phyloP scores from a whole-genome alignment of 2,329 filamentous ascomycete genomes.

The Magnaporthales sp. region DNA sequence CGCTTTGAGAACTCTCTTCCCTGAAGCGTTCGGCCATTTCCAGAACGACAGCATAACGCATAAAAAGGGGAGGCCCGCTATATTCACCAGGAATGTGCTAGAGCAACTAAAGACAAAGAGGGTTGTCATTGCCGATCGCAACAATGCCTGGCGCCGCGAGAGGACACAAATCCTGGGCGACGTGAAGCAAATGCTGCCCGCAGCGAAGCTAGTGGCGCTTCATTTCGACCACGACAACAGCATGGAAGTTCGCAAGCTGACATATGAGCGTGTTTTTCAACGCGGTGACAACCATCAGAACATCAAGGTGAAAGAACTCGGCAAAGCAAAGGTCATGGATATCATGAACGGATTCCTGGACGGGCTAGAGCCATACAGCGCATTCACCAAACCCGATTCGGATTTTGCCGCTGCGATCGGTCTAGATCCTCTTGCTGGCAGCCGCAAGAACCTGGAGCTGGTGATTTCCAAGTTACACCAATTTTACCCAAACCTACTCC shows the following conservation, averaged over 20 bases:
- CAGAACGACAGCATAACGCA: conserved; percentile 90
- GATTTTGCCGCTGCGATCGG: conserved; percentile 80
- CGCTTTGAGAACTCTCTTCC: conserved; percentile 71
- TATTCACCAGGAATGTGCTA: conserved; percentile 66
- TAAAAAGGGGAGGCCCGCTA: conserved; percentile 65
- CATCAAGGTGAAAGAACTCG: conserved; percentile 70
- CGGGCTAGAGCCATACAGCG: conserved; percentile 73
- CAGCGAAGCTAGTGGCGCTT: conserved; percentile 70
- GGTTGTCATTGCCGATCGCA: conserved; percentile 84
- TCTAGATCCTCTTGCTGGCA: conserved; percentile 69
- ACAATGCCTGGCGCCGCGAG: conserved; percentile 86
- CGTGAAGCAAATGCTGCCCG: conserved; percentile 51
- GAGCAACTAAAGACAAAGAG: conserved; percentile 53
- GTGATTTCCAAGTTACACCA: conserved; percentile 63
- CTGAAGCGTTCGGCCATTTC: conserved; percentile 69
- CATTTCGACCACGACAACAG: conserved; percentile 81
- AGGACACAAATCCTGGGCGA: conserved; percentile 81
- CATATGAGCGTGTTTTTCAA: conserved; percentile 67
- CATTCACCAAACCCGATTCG: conserved; percentile 61
- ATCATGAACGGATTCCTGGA: conserved; percentile 94
- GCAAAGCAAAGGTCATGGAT: conserved; percentile 63
- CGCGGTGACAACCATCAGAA: conserved; percentile 97
- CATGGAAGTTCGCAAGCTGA: conserved; percentile 64
- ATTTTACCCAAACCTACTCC: conserved; percentile 70
- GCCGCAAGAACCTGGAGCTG: conserved; percentile 76